A percentile compares a stretch with the other conserved stretches of the same genome.
phyloP scores from a whole-genome alignment of 768 basidiomycete genomes.

The Coprinopsis sp. region DNA sequence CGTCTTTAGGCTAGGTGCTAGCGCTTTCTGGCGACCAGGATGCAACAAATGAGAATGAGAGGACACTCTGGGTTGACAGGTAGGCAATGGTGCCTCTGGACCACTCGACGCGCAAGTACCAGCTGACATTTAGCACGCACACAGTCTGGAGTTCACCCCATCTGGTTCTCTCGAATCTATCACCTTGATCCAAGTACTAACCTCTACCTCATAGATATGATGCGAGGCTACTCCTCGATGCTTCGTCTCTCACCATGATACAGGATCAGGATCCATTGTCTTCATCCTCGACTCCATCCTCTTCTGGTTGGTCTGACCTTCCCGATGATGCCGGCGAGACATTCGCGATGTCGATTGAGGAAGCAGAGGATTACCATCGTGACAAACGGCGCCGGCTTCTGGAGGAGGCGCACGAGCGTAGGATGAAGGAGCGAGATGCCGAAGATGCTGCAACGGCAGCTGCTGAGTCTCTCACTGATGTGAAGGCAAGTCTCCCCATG shows the following conservation, averaged over 20 bases:
- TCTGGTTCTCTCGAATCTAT: constrained; percentile 12
- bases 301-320: constrained; percentile 72
- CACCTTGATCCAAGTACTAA: constrained; percentile 19
- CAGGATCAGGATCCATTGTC: background rate
- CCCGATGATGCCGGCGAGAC: constrained; percentile 84
- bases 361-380: constrained; percentile 59
- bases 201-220: constrained; percentile 57
- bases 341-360: constrained; percentile 69
- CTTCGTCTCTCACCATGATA: constrained; percentile 20
- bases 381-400: constrained; percentile 64
- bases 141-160: constrained; percentile 15
- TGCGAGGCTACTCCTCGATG: constrained; percentile 66
- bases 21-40: background rate
- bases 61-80: constrained; percentile 77
- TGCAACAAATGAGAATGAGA: constrained; percentile 3
- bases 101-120: constrained; percentile 4
- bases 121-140: background rate
- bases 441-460: constrained; percentile 38
- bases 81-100: constrained; percentile 49
- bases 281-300: constrained; percentile 29
- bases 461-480: background rate
- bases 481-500: background rate
- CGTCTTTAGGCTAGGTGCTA: constrained; percentile 4
- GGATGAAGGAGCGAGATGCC: constrained; percentile 53
- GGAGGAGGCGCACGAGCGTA: constrained; percentile 55